Evolutionary conservation across 2,329 filamentous ascomycete species (phyloP), one percentile per base, ranked within the genome.

Genomic region (Cylindrodendrum hubeiense): DNA sequence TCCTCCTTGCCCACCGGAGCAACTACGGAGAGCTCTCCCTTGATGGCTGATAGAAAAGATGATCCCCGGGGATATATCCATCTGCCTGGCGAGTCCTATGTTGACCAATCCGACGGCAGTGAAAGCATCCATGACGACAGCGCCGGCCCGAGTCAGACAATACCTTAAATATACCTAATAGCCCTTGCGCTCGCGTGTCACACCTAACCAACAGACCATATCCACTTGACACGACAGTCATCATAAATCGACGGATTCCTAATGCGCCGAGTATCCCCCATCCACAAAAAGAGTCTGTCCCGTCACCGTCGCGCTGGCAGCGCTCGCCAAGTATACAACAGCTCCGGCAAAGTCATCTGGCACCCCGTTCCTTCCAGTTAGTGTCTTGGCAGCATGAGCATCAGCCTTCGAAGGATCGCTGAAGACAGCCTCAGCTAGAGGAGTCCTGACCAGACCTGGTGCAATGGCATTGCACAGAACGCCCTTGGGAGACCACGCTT

Each of bases 201-300:
- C n/a, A n/a, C n/a, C n/a, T n/a, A n/a, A n/a, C n/a, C n/a, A n/a
- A n/a, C n/a, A n/a, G n/a, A n/a, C n/a, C n/a, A n/a, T n/a, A n/a
- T n/a, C n/a, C n/a, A n/a, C n/a, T n/a, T n/a, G n/a, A n/a, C n/a
- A n/a, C n/a, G n/a, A n/a, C n/a, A n/a, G n/a, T n/a, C n/a, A n/a
- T n/a, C n/a, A n/a, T n/a, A 30, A 30, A 37, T 37, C 12, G 13
- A 15, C 17, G 5, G 5, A 30, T 30, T 39, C 10, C 26, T 49
- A 63, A 4, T 21, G 43, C 15, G 76, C 76, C 1, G 78, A 79
- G 46, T 78, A 79, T 0, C 77, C 77, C 1, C 77, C 77, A 33
- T 79, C 77, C 0, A 79, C 76, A 66, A 79, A 79, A 1, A 79
- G 67, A 0, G 71, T 76, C 67, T 79, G 78, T 0, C 77, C 77